These are phyloP conservation scores for Claviceps citrina DNA, from an alignment of 2,329 filamentous ascomycete genomes.

Conservation along the genomic window DNA sequence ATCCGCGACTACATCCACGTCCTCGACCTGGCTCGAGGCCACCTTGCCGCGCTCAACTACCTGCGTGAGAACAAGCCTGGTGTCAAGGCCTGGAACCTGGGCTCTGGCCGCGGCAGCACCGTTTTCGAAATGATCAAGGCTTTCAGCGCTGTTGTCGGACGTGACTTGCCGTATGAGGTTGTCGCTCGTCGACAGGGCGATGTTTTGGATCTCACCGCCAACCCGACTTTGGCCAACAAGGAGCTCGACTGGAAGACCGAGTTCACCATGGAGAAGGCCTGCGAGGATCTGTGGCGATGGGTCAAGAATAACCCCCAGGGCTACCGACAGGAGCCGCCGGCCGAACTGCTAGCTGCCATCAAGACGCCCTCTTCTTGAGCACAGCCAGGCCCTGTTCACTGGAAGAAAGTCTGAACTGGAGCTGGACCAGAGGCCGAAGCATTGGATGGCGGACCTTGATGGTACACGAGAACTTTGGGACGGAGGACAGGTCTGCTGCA, in stretches of 20 bases:
- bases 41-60: conserved; percentile 80
- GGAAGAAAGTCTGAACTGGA: too few relatives aligned
- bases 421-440: background rate
- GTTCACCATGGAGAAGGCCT: conserved; percentile 80
- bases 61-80: conserved; percentile 72
- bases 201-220: conserved; percentile 86
- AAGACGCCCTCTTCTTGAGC: conserved; percentile 24
- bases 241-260: conserved; percentile 90
- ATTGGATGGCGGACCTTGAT: background rate
- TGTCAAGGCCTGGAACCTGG: conserved; percentile 90
- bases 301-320: conserved; percentile 93
- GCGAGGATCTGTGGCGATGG: conserved; percentile 91
- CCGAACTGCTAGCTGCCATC: conserved; percentile 55
- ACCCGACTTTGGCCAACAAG: conserved; percentile 70
- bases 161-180: conserved; percentile 74
- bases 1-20: conserved; percentile 99
- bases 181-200: conserved; percentile 71
- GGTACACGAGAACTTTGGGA: too few relatives aligned
- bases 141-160: conserved; percentile 75
- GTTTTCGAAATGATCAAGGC: conserved; percentile 96
- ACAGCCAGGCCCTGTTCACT: too few relatives aligned
- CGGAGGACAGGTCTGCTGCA: too few relatives aligned
- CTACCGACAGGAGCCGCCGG: conserved; percentile 81
- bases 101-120: conserved; percentile 84
- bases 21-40: conserved; percentile 72